Conservation (phyloP, 2,329 filamentous ascomycete genomes). For the Gnomoniopsis smithogilvyi region DNA sequence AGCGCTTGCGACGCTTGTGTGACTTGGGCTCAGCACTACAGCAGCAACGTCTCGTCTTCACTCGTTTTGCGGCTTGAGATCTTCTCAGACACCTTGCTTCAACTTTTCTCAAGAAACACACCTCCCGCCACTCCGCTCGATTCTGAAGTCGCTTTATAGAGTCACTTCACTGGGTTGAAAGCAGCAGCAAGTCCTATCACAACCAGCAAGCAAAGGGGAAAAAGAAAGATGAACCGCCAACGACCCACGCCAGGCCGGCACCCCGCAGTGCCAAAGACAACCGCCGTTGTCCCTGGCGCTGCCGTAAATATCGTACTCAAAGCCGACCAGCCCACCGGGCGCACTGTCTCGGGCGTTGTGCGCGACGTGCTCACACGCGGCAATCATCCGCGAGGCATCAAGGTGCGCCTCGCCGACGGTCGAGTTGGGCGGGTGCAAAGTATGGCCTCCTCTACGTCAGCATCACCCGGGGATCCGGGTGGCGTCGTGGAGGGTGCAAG, state of each 20-base stretch:
- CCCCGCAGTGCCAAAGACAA: constrained; percentile 40
- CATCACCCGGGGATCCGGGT: background rate
- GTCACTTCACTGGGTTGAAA: too few species aligned
- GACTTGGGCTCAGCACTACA: too few species aligned
- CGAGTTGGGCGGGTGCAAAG: constrained; percentile 71
- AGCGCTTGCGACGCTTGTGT: too few species aligned
- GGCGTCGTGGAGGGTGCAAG: background rate
- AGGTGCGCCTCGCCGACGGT: constrained; percentile 69
- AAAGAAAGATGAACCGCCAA: background rate
- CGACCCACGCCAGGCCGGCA: background rate
- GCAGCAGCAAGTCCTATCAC: too few species aligned
- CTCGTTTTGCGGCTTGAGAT: too few species aligned
- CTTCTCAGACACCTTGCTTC: too few species aligned
- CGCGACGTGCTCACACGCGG: constrained; percentile 67
- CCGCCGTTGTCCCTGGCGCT: constrained; percentile 57
- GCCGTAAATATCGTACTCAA: constrained; percentile 72
- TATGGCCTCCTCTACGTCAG: constrained; percentile 35
- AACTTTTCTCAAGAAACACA: too few species aligned
- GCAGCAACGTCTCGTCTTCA: too few species aligned
- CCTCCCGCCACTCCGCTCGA: too few species aligned
- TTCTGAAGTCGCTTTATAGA: too few species aligned
- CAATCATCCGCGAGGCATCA: constrained; percentile 75
- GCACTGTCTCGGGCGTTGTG: constrained; percentile 65
- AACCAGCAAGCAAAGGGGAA: background rate
- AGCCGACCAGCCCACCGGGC: constrained; percentile 70